Percentiles rank a stretch among this genome's conserved stretches.
Conservation (phyloP, 495 filamentous ascomycete species). For the Aspergillus sparsus region DNA sequence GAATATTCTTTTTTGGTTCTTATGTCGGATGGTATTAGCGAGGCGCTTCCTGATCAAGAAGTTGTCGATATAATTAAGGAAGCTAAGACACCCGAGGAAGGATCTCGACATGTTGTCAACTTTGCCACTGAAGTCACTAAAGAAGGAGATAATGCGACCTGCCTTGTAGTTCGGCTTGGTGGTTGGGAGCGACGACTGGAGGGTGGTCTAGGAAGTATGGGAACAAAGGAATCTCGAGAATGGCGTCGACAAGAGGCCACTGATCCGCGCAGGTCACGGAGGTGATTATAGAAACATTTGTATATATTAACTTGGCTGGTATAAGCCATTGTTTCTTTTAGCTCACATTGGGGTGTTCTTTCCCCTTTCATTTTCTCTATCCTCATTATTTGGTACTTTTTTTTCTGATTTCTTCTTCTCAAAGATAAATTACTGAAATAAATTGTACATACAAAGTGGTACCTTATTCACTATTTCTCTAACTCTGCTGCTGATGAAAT, state of each 20-base stretch:
- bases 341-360: background rate
- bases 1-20: slow-evolving; percentile 88
- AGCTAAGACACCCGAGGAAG: slow-evolving; percentile 84
- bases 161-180: slow-evolving; percentile 83
- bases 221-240: slow-evolving; percentile 86
- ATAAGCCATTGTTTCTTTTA: slow-evolving; percentile 1
- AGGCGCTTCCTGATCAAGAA: slow-evolving; percentile 83
- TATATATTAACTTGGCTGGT: slow-evolving; percentile 13
- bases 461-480: slow-evolving; percentile 4
- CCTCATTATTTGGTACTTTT: background rate
- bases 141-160: slow-evolving; percentile 94
- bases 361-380: too few relatives aligned
- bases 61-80: slow-evolving; percentile 96
- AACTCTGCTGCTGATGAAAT: background rate
- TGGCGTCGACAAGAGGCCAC: slow-evolving; percentile 80
- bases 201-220: slow-evolving; percentile 84
- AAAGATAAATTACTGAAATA: slow-evolving; percentile 1
- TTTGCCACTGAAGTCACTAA: slow-evolving; percentile 83
- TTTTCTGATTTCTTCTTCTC: background rate
- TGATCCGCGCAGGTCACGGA: slow-evolving; percentile 75
- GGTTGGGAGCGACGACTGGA: slow-evolving; percentile 93
- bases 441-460: slow-evolving; percentile 13
- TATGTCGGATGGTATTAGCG: slow-evolving; percentile 83
- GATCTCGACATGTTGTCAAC: slow-evolving; percentile 70
- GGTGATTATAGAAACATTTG: slow-evolving; percentile 30